phyloP scores from a whole-genome alignment of 768 basidiomycete species.

The Amanita brunnescens region DNA sequence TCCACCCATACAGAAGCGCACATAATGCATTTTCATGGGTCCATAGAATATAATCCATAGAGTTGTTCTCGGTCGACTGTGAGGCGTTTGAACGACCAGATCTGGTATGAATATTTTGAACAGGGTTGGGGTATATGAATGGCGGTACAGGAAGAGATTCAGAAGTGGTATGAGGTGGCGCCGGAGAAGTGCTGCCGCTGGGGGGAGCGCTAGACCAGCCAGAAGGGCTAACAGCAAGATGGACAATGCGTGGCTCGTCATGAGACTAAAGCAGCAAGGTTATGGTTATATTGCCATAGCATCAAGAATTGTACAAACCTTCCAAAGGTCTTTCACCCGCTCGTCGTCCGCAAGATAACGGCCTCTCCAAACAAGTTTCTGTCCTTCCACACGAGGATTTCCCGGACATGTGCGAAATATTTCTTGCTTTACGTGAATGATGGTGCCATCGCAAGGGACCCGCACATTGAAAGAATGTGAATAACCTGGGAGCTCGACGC shows the following conservation, averaged over 20 bases:
- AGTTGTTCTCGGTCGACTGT: not conserved
- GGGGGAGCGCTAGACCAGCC: constrained; percentile 60
- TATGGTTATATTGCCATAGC: constrained; percentile 9
- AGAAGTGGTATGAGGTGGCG: not conserved
- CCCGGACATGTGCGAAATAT: constrained; percentile 56
- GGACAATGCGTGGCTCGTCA: constrained; percentile 54
- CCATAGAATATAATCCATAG: constrained; percentile 28
- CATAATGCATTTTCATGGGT: constrained; percentile 37
- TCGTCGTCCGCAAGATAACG: constrained; percentile 58
- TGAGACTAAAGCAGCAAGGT: constrained; percentile 30
- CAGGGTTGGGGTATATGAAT: not conserved
- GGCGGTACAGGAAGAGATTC: constrained; percentile 5
- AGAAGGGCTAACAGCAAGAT: constrained; percentile 73
- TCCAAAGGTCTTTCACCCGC: constrained; percentile 61
- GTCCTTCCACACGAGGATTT: constrained; percentile 58
- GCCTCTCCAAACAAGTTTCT: constrained; percentile 71
- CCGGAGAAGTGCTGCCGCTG: constrained; percentile 12
- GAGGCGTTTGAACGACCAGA: constrained; percentile 1
- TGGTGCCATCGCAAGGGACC: constrained; percentile 37
- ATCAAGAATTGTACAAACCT: constrained; percentile 32
- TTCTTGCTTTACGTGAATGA: constrained; percentile 59
- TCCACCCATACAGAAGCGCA: constrained; percentile 19
- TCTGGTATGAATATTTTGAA: not conserved
- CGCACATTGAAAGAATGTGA: constrained; percentile 56
- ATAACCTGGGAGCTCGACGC: constrained; percentile 71